Evolutionary conservation across 2,329 filamentous ascomycete species (phyloP), one percentile per base, ranked within the genome.

Genomic region (Hawksworthiomyces lignivorus): DNA sequence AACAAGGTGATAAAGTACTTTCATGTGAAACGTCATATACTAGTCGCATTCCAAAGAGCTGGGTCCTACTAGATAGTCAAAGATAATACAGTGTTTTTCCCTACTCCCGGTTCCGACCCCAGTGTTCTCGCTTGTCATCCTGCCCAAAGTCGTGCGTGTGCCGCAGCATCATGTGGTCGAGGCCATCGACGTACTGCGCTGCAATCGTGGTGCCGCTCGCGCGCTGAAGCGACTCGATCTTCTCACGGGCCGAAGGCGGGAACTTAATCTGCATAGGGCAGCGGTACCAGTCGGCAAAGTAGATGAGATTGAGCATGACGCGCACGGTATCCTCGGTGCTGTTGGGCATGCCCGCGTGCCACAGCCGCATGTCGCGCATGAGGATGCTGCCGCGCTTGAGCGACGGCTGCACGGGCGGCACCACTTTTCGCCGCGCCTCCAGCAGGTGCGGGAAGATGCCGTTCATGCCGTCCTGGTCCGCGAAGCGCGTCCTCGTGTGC

Each of bases 291-390:
- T 50, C 50, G 4, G 64, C 57, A 50, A 65, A 65, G 44, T 60
- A 54, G 10, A 63, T 55, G 38, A 57, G 55, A 20, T 56, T 58
- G 9, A 55, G 57, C 69, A 72, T 72, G 17, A 72, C 62, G 29
- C 68, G 55, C 8, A 40, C 42, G 17, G 63, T 61, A 4, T 63
- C 56, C 12, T 59, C 46, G 2, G 59, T 61, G 24, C 53, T 47
- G 52, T 72, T 73, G n/a, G 68, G 65, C 58, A 65, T 68, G 1
- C 69, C 68, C 7, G 66, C 67, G 56, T 72, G 69, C 68, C 68
- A 72, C 24, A 73, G 56, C 4, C 68, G 55, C 36, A 72, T 53
- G 47, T 72, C 68, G 6, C 68, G 59, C 32, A 72, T 58, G 29
- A 70, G 50, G 19, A 73, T 54, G 20, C 61, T 62, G 0, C 68